phyloP scores from a whole-genome alignment of 106 monocot genomes.

The Allium cepa region DNA sequence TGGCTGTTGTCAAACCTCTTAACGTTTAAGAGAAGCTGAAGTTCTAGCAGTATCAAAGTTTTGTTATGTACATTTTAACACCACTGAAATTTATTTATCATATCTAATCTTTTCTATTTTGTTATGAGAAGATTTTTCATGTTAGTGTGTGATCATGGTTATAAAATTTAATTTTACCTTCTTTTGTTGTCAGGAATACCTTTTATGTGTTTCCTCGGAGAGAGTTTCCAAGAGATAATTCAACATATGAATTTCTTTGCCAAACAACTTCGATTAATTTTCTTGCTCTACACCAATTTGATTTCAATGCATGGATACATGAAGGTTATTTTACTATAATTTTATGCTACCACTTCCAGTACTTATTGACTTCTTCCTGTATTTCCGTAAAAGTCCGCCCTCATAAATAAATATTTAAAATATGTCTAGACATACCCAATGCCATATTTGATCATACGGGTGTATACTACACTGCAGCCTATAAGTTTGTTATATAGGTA shows the following conservation, averaged over 20 bases:
- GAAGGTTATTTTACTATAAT: conserved; percentile 45
- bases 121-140: background rate
- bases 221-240: conserved; percentile 42
- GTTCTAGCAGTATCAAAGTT: no score
- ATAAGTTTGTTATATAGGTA: background rate
- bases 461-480: no score
- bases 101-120: background rate
- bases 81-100: background rate
- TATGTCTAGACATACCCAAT: background rate
- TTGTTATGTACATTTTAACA: no score
- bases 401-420: background rate
- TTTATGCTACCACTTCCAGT: background rate
- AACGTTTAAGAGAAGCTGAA: no score
- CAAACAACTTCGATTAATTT: conserved; percentile 88
- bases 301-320: conserved; percentile 86
- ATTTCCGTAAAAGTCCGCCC: background rate
- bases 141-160: background rate
- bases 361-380: background rate
- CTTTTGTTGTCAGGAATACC: conserved; percentile 48
- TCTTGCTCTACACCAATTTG: conserved; percentile 83
- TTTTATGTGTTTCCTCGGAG: conserved; percentile 74
- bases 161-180: background rate
- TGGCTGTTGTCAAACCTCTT: no score
- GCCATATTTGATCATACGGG: no score
- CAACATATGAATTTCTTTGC: conserved; percentile 73